Evolutionary conservation across 352 stramenopile species (phyloP), one percentile per base, ranked within the genome.

Genomic region (Phytophthora vignae): DNA sequence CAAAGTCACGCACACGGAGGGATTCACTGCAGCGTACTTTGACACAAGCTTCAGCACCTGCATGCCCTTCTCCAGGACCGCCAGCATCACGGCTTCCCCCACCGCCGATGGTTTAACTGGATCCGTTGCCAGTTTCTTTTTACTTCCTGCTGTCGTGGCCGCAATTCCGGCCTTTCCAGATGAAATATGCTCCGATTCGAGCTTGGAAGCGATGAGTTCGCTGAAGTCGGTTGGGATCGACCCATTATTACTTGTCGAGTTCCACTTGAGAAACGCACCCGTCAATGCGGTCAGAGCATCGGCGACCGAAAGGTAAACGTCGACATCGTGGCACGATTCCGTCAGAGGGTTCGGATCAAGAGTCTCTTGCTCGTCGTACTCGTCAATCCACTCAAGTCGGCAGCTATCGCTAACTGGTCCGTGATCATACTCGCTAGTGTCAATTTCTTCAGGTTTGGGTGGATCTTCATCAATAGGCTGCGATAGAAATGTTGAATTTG

Each of bases 381-480:
- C 83, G 31, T 84, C 80, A 25, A 81, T 60, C 85, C 83, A 91
- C 44, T 89, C 82, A 21, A 92, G 69, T 22, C 78, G 81, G 57
- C 71, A 84, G 0, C 60, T n/a, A 50, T 64, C 49, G n/a, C 22
- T 58, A 60, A 71, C 52, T 5, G 50, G 19, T 3, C 58, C 54
- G 2, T 14, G 3, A 8, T 64, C 22, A 44, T 15, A 0, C 15
- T 62, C 55, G 21, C 22, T 25, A 21, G 50, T 52, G 56, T 67
- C 54, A 8, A 33, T 25, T 64, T 48, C 44, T n/a, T 64, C 38
- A n/a, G 19, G 7, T 29, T 63, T 58, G 10, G 44, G 29, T 2
- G 58, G 60, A 29, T 60, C 52, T 25, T 74, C 71, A 27, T 71
- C 71, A 25, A 7, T 40, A 2, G 50, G 17, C n/a, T 58, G 64